Conservation (phyloP, 352 stramenopile genomes). For the Globisporangium barbulae region DNA sequence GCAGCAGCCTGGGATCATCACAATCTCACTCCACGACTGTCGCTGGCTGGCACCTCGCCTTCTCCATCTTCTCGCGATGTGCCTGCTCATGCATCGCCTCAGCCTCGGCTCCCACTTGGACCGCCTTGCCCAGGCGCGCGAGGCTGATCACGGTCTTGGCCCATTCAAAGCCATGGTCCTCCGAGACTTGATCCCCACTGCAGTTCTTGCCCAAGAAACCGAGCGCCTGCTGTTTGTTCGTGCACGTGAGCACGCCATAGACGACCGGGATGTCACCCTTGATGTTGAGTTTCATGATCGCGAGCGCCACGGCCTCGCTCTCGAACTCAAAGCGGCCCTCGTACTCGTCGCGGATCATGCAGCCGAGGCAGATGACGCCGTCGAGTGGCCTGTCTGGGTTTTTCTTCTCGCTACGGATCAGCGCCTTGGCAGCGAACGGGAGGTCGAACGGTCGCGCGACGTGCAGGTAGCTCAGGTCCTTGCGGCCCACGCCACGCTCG, state of each 20-base stretch:
- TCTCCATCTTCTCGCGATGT: background rate
- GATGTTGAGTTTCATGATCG: slow-evolving; percentile 96
- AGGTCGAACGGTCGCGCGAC: slow-evolving; percentile 95
- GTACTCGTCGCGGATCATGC: slow-evolving; percentile 92
- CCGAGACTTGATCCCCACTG: slow-evolving; percentile 13
- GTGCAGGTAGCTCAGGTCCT: slow-evolving; percentile 44
- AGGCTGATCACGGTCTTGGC: slow-evolving; percentile 24
- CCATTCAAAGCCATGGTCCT: slow-evolving; percentile 25
- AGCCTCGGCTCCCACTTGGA: background rate
- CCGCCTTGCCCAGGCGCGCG: slow-evolving; percentile 2
- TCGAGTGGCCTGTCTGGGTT: slow-evolving; percentile 75
- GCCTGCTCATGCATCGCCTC: background rate
- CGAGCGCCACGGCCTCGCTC: slow-evolving; percentile 88
- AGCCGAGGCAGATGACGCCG: slow-evolving; percentile 94
- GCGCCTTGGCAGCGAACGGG: slow-evolving; percentile 84
- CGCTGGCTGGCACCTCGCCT: background rate
- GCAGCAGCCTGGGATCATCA: background rate
- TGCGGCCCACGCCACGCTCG: slow-evolving; percentile 41
- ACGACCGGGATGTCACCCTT: slow-evolving; percentile 77
- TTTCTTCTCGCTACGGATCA: slow-evolving; percentile 61
- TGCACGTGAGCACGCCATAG: slow-evolving; percentile 92
- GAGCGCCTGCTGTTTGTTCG: slow-evolving; percentile 89
- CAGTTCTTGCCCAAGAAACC: slow-evolving; percentile 19
- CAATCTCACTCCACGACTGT: background rate
- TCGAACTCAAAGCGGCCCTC: slow-evolving; percentile 97